phyloP scores from a whole-genome alignment of 768 basidiomycete species.

The Boletus coccyginus region DNA sequence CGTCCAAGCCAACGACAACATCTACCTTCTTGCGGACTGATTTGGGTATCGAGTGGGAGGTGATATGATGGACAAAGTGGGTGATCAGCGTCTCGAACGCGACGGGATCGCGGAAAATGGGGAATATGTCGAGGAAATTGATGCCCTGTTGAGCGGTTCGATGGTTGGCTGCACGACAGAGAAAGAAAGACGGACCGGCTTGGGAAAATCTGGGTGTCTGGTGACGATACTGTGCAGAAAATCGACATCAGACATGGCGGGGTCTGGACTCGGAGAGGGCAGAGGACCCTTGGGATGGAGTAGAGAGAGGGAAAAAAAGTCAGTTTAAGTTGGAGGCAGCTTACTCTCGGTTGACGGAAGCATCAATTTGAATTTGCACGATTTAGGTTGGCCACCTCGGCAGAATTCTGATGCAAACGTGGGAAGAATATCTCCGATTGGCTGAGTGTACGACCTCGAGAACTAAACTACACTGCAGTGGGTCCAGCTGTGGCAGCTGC shows the following conservation, averaged over 20 bases:
- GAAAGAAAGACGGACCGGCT: conserved; percentile 58
- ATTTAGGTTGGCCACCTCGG: no score
- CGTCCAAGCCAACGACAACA: conserved; percentile 92
- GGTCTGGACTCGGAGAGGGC: background rate
- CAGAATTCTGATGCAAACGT: background rate
- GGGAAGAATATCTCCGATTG: background rate
- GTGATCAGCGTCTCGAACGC: conserved; percentile 91
- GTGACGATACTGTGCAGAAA: conserved; percentile 61
- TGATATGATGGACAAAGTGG: conserved; percentile 82
- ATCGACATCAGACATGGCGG: conserved; percentile 73
- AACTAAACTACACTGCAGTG: no score
- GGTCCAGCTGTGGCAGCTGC: no score
- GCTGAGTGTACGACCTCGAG: background rate
- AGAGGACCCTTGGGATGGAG: background rate
- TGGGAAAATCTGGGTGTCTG: conserved; percentile 78
- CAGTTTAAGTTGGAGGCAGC: background rate
- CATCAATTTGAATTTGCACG: background rate
- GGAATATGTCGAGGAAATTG: conserved; percentile 92
- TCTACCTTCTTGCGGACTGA: conserved; percentile 72
- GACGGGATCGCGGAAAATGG: conserved; percentile 80
- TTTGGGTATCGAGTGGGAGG: conserved; percentile 67
- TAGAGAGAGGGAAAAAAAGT: conserved; percentile 2
- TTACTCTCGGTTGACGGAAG: conserved; percentile 1
- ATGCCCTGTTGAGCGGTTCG: conserved; percentile 58
- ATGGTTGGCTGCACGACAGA: background rate